Conservation (phyloP, 805 yeast species). For the Scheffersomyces ergatensis region DNA sequence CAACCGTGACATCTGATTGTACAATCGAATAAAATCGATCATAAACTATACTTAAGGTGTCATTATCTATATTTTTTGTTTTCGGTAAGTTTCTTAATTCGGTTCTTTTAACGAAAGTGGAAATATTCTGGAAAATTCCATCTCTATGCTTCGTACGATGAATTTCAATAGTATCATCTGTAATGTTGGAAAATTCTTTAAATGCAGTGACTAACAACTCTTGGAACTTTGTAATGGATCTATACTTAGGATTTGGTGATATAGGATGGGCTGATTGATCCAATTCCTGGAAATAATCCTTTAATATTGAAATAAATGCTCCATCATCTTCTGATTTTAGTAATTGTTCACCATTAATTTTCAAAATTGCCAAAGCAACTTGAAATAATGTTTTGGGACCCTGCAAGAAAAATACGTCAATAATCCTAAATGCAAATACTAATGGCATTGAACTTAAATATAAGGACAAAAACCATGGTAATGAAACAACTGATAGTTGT, state of each 20-base stretch:
- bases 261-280: slow-evolving; percentile 79
- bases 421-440: slow-evolving; percentile 85
- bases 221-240: slow-evolving; percentile 79
- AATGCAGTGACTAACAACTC: slow-evolving; percentile 88
- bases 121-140: slow-evolving; percentile 80
- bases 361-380: slow-evolving; percentile 86
- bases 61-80: slow-evolving; percentile 55
- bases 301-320: slow-evolving; percentile 78
- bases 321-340: slow-evolving; percentile 88
- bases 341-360: slow-evolving; percentile 83
- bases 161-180: slow-evolving; percentile 68
- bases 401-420: slow-evolving; percentile 85
- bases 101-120: slow-evolving; percentile 86
- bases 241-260: slow-evolving; percentile 59
- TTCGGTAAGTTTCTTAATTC: slow-evolving; percentile 85
- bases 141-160: slow-evolving; percentile 71
- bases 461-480: slow-evolving; percentile 94
- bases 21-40: slow-evolving; percentile 81
- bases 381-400: slow-evolving; percentile 90
- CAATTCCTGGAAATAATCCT: slow-evolving; percentile 72
- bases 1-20: slow-evolving; percentile 54
- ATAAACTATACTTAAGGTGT: slow-evolving; percentile 68
- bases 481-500: slow-evolving; percentile 86
- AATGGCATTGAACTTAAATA: slow-evolving; percentile 93
- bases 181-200: slow-evolving; percentile 79